These are phyloP conservation scores for Trichosporon coremiiforme DNA, from an alignment of 1,284 basidiomycete species.

Conservation along the genomic window DNA sequence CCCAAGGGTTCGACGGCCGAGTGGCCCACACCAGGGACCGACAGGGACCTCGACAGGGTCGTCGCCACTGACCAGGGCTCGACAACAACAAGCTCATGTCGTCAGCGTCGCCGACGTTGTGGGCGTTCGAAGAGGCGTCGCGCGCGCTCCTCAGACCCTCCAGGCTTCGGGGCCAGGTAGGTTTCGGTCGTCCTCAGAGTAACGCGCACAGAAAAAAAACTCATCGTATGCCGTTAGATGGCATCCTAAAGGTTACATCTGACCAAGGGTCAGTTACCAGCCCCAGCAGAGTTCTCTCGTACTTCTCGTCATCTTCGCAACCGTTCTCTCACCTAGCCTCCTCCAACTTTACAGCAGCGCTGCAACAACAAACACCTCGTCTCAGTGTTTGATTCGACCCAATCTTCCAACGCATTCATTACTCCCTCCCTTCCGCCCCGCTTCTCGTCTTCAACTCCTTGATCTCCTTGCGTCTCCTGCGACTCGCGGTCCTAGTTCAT, in stretches of 20 bases:
- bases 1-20: not conserved
- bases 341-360: slow-evolving; percentile 6
- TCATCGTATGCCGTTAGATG: slow-evolving; percentile 6
- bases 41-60: slow-evolving; percentile 3
- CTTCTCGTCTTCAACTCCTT: not conserved
- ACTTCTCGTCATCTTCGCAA: slow-evolving; percentile 17
- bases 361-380: slow-evolving; percentile 9
- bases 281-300: slow-evolving; percentile 13
- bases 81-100: slow-evolving; percentile 9
- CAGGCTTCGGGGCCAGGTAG: slow-evolving; percentile 8
- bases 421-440: not conserved
- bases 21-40: not conserved
- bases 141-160: not conserved
- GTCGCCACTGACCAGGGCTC: slow-evolving; percentile 1
- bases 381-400: not conserved
- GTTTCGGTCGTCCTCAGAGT: slow-evolving; percentile 6
- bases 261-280: slow-evolving; percentile 14
- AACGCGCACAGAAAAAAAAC: slow-evolving; percentile 15
- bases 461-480: not conserved
- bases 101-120: not conserved
- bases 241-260: slow-evolving; percentile 17
- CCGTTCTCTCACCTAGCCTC: slow-evolving; percentile 8
- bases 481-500: not conserved
- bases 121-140: not conserved
- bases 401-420: slow-evolving; percentile 10